phyloP scores from a whole-genome alignment of 73 alveolate species.

The Paramecium caudatum region DNA sequence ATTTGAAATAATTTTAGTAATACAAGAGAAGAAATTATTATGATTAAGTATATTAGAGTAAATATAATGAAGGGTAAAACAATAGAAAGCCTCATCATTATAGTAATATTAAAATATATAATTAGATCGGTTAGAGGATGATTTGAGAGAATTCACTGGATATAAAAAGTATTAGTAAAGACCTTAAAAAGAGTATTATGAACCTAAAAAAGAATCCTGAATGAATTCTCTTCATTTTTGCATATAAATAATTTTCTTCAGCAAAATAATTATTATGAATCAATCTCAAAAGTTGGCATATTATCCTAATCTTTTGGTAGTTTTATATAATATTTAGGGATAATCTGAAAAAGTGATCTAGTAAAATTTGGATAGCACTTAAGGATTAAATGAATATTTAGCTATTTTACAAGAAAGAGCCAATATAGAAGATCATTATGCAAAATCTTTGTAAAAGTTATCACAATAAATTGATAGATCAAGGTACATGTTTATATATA shows the following conservation, averaged over 20 bases:
- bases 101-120: background rate
- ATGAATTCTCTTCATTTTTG: background rate
- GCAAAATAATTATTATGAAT: background rate
- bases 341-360: constrained; percentile 15
- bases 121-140: constrained; percentile 36
- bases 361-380: background rate
- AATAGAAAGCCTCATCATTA: background rate
- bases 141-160: constrained; percentile 45
- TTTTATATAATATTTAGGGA: background rate
- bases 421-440: constrained; percentile 7
- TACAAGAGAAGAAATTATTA: background rate
- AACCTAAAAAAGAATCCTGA: constrained; percentile 28
- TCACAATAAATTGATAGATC: background rate
- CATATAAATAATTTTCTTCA: background rate
- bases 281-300: constrained; percentile 1
- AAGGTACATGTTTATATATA: background rate
- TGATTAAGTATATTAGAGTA: background rate
- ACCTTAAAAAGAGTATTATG: constrained; percentile 17
- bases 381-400: constrained; percentile 1
- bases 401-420: constrained; percentile 21
- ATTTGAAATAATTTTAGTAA: too few relatives aligned
- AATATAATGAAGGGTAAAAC: background rate
- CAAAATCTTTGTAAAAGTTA: background rate
- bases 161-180: constrained; percentile 31
- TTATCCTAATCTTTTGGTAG: constrained; percentile 53